Conservation (phyloP, 257 asterid species). For the Coffea canephora region DNA sequence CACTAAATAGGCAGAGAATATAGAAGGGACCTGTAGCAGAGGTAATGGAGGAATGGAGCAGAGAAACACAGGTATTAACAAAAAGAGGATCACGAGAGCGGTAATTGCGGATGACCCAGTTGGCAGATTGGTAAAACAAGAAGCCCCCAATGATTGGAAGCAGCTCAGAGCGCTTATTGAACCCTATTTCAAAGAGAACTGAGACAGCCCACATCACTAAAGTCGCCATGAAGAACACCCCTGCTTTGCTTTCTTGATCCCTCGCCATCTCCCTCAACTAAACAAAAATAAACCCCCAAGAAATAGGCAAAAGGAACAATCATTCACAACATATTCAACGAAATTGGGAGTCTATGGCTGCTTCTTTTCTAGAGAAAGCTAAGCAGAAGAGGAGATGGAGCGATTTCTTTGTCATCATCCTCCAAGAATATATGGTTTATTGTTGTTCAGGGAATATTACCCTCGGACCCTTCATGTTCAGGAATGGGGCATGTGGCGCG, state of each 20-base stretch:
- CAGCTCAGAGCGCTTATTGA: conserved; percentile 65
- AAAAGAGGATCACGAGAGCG: conserved; percentile 67
- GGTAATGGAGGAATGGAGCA: conserved; percentile 73
- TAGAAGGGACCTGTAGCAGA: conserved; percentile 58
- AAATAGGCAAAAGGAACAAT: too few species aligned
- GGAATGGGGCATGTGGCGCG: not conserved
- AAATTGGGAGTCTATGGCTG: not conserved
- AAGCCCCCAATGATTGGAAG: conserved; percentile 56
- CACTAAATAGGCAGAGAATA: not conserved
- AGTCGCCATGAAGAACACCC: conserved; percentile 70
- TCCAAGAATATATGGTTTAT: too few species aligned
- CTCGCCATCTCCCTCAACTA: conserved; percentile 18
- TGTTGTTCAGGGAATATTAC: not conserved
- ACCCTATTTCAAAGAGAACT: conserved; percentile 60
- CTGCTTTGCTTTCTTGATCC: conserved; percentile 31
- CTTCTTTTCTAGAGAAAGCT: not conserved
- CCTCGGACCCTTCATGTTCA: not conserved
- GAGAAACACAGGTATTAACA: conserved; percentile 90
- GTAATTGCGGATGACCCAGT: conserved; percentile 55
- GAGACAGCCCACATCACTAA: conserved; percentile 79
- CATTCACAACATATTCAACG: not conserved
- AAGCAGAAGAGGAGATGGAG: not conserved
- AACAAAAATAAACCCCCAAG: not conserved
- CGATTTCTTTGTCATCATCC: not conserved
- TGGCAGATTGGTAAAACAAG: conserved; percentile 66